phyloP scores from a whole-genome alignment of 2,329 filamentous ascomycete genomes.

The Colletotrichum sp. region DNA sequence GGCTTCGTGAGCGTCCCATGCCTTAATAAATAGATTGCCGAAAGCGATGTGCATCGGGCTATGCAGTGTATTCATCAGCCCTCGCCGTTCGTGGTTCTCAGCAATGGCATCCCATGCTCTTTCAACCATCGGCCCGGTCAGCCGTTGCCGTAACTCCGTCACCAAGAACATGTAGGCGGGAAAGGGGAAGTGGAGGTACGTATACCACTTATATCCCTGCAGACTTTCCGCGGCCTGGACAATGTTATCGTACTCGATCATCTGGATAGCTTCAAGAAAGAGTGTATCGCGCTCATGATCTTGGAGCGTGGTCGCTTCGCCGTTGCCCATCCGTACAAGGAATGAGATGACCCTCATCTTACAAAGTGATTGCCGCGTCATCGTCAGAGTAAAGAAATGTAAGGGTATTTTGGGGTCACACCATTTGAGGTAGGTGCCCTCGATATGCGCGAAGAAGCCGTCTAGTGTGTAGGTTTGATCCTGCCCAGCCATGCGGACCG shows the following conservation, averaged over 20 bases:
- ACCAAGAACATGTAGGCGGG: conserved; percentile 66
- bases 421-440: conserved; percentile 58
- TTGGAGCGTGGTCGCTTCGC: conserved; percentile 41
- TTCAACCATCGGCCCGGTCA: conserved; percentile 60
- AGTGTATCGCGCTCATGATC: conserved; percentile 55
- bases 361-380: conserved; percentile 60
- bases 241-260: conserved; percentile 64
- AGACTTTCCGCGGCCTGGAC: conserved; percentile 57
- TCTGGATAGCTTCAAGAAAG: conserved; percentile 59
- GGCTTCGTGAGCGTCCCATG: conserved; percentile 63
- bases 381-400: conserved; percentile 63
- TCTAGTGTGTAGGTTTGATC: conserved; percentile 55
- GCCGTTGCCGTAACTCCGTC: conserved; percentile 57
- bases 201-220: conserved; percentile 63
- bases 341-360: conserved; percentile 62
- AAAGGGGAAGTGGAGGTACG: conserved; percentile 63
- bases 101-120: conserved; percentile 63
- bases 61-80: conserved; percentile 52
- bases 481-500: conserved; percentile 53
- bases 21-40: conserved; percentile 62
- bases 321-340: conserved; percentile 52
- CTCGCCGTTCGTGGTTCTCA: conserved; percentile 58
- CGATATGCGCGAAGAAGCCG: conserved; percentile 59
- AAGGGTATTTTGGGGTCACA: conserved; percentile 64
- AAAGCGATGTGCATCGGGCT: conserved; percentile 65